Evolutionary conservation across 2,329 filamentous ascomycete species (phyloP), one percentile per base, ranked within the genome.

Genomic region (Corinectria fuckeliana): DNA sequence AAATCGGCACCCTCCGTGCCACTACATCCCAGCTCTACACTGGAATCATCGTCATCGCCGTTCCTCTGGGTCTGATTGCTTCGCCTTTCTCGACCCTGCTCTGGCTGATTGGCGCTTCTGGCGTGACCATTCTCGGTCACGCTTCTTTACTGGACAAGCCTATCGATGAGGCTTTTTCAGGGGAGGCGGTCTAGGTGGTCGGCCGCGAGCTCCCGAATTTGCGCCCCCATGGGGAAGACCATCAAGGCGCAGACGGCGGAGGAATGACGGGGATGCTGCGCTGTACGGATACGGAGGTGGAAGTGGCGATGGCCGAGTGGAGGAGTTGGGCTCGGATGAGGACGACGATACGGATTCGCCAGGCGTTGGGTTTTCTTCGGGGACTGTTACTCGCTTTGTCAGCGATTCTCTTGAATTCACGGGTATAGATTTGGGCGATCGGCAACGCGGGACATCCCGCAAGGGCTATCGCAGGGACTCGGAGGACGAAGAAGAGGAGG

Each of bases 131-230:
- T 69, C 82, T 98, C 68, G 95, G 95, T 79, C 95, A 99, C 81
- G 95, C 95, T 70, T 86, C 93, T 65, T 88, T 98, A 76, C 89
- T 98, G 90, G 94, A 98, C 78, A 97, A 97, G 87, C 94, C 94
- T 60, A 97, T 98, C 84, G 95, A 98, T 89, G 94, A 96, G 93
- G 93, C 93, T 97, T 99, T 99, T 97, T 97, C 94, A 86, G 95
- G 96, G 93, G 95, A 99, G 94, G 94, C 95, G 93, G 95, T 99
- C 91, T 99, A 98, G 89, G 86, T 96, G 93, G 93, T 98, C 95
- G 94, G 92, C 94, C 94, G 95, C 95, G 91, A 95, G 90, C 93
- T 97, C 94, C 93, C 86, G 85, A 89, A 88, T 81, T 79, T 85
- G 89, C 90, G 93, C 93, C 93, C 91, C 89, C 84, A 87, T 93